Percentiles rank a stretch among this genome's conserved stretches.
phyloP scores from a whole-genome alignment of 2,329 filamentous ascomycete genomes.

The Cercospora beticola region DNA sequence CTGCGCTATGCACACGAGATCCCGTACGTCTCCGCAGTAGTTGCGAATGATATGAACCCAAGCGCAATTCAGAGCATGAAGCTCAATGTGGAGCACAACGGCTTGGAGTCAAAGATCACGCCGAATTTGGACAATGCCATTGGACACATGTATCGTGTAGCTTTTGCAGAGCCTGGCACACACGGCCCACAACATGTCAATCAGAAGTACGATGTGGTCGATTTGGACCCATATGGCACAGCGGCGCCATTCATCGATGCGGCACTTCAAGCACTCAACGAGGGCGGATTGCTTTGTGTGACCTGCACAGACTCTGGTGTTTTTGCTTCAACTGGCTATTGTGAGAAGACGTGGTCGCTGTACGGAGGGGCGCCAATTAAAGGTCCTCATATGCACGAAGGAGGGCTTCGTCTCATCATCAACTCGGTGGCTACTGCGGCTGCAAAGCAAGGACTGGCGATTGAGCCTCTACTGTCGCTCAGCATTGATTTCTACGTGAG shows the following conservation, averaged over 20 bases:
- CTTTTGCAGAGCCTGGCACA: conserved; percentile 35
- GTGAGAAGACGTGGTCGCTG: conserved; percentile 89
- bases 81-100: conserved; percentile 82
- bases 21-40: conserved; percentile 48
- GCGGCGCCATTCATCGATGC: conserved; percentile 90
- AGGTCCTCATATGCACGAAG: conserved; percentile 83
- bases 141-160: conserved; percentile 77
- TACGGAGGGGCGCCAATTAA: conserved; percentile 90
- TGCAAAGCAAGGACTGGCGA: conserved; percentile 78
- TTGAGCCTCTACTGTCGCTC: conserved; percentile 87
- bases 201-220: conserved; percentile 82
- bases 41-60: conserved; percentile 82
- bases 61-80: conserved; percentile 62
- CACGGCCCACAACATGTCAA: conserved; percentile 41
- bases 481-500: conserved; percentile 96
- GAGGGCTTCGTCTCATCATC: conserved; percentile 80
- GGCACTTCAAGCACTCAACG: conserved; percentile 79
- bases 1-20: conserved; percentile 90
- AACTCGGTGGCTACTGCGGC: conserved; percentile 78
- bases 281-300: conserved; percentile 88
- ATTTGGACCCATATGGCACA: conserved; percentile 93
- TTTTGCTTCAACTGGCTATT: conserved; percentile 90
- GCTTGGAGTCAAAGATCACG: conserved; percentile 66
- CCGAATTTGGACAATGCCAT: conserved; percentile 80
- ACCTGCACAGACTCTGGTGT: conserved; percentile 96